phyloP scores from a whole-genome alignment of 331 rosid species.

The Quercus lobata region DNA sequence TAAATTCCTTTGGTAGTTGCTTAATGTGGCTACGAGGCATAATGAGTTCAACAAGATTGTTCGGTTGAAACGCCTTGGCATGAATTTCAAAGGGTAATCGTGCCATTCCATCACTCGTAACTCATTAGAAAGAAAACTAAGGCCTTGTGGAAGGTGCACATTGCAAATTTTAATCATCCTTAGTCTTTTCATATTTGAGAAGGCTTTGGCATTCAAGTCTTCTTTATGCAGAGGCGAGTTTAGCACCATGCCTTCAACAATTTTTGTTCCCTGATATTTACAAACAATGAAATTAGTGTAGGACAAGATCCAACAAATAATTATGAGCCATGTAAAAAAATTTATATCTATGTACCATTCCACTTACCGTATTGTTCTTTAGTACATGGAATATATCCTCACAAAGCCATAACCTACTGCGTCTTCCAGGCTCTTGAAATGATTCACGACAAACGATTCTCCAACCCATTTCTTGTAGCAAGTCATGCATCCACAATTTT shows the following conservation, averaged over 20 bases:
- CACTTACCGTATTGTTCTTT: conserved; percentile 7
- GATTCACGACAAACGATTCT: too few relatives aligned
- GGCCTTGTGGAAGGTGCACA: too few relatives aligned
- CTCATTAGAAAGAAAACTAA: too few relatives aligned
- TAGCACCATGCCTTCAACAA: background rate
- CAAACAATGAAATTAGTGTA: too few relatives aligned
- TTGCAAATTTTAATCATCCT: conserved; percentile 23
- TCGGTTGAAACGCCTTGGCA: conserved; percentile 27
- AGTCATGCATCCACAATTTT: conserved; percentile 10
- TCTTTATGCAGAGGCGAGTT: background rate
- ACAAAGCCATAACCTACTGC: too few relatives aligned
- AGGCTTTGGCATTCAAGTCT: conserved; percentile 14
- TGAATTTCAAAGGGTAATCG: conserved; percentile 23
- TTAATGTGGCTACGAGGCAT: conserved; percentile 17
- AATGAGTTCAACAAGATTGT: conserved; percentile 29
- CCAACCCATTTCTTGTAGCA: background rate
- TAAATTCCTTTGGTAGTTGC: conserved; percentile 22
- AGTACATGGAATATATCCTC: too few relatives aligned
- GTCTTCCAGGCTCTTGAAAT: too few relatives aligned
- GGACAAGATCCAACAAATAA: too few relatives aligned
- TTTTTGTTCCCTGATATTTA: too few relatives aligned
- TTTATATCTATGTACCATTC: too few relatives aligned
- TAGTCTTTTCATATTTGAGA: conserved; percentile 25
- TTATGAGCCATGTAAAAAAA: background rate
- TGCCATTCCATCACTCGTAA: too few relatives aligned